phyloP scores from a whole-genome alignment of 2,329 filamentous ascomycete genomes.

The Sclerotinia borealis region DNA sequence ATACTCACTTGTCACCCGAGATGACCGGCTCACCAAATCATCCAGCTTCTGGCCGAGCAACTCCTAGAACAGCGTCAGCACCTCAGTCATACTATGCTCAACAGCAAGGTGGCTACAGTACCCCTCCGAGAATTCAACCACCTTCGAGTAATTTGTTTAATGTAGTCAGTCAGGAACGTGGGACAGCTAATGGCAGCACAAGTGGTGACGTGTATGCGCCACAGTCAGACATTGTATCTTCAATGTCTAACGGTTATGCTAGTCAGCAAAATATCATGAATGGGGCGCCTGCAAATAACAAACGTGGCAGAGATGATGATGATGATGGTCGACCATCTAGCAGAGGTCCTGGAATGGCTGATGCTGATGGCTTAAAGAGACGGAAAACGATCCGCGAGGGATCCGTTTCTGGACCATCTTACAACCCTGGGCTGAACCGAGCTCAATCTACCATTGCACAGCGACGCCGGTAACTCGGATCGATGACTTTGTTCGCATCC shows the following conservation, averaged over 20 bases:
- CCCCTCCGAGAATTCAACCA: constrained; percentile 64
- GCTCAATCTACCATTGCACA: constrained; percentile 41
- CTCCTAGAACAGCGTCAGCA: constrained; percentile 70
- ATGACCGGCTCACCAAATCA: constrained; percentile 77
- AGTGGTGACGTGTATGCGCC: constrained; percentile 65
- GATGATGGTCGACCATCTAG: constrained; percentile 54
- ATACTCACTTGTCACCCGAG: constrained; percentile 71
- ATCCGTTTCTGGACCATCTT: constrained; percentile 44
- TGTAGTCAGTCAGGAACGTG: constrained; percentile 77
- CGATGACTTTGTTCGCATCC: constrained; percentile 13
- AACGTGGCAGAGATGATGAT: constrained; percentile 41
- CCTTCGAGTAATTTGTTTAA: constrained; percentile 81
- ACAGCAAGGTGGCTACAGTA: constrained; percentile 58
- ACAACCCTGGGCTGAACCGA: constrained; percentile 43
- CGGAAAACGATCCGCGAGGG: constrained; percentile 69
- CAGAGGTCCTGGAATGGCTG: constrained; percentile 40
- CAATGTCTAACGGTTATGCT: constrained; percentile 58
- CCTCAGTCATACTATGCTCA: constrained; percentile 68
- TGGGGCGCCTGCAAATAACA: constrained; percentile 43
- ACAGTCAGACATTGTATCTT: constrained; percentile 51
- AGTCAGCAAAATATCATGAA: constrained; percentile 60
- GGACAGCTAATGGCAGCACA: constrained; percentile 57
- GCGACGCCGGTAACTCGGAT: constrained; percentile 28
- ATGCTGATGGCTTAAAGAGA: constrained; percentile 64
- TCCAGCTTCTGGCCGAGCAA: constrained; percentile 78